phyloP scores from a whole-genome alignment of 192 early-diverging fungal genomes.

The Podila clonocystis region DNA sequence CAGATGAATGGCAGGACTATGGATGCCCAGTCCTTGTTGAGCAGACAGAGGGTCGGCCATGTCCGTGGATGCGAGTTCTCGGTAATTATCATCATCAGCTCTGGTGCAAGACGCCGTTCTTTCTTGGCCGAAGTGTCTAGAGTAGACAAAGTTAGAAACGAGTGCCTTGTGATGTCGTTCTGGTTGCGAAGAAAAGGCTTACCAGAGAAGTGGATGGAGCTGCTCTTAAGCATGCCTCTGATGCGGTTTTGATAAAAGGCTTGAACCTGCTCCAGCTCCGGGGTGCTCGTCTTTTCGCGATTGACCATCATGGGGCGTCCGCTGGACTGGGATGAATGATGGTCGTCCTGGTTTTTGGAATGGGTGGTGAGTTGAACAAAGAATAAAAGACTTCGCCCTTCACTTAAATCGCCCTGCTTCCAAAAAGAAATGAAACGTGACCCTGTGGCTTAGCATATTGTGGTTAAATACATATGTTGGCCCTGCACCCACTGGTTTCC shows the following conservation, averaged over 20 bases:
- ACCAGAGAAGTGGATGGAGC: neutral
- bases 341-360: no score
- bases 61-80: neutral
- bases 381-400: no score
- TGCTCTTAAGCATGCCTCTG: conserved; percentile 4
- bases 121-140: neutral
- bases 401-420: no score
- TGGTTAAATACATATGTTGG: no score
- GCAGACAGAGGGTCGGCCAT: conserved; percentile 2
- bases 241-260: conserved; percentile 10
- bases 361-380: no score
- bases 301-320: no score
- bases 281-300: no score
- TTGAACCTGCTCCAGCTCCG: conserved; percentile 1
- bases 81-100: neutral
- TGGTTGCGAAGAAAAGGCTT: neutral
- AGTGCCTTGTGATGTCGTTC: no score
- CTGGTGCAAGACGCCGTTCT: conserved; percentile 1
- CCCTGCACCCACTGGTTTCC: neutral
- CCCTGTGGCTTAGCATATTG: no score
- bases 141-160: neutral
- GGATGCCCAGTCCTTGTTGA: conserved; percentile 8
- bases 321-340: no score
- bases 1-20: conserved; percentile 8
- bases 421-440: no score